A percentile compares a stretch with the other conserved stretches of the same genome.
Conservation (phyloP, 2,329 filamentous ascomycete genomes). For the Aspergillus sp. region DNA sequence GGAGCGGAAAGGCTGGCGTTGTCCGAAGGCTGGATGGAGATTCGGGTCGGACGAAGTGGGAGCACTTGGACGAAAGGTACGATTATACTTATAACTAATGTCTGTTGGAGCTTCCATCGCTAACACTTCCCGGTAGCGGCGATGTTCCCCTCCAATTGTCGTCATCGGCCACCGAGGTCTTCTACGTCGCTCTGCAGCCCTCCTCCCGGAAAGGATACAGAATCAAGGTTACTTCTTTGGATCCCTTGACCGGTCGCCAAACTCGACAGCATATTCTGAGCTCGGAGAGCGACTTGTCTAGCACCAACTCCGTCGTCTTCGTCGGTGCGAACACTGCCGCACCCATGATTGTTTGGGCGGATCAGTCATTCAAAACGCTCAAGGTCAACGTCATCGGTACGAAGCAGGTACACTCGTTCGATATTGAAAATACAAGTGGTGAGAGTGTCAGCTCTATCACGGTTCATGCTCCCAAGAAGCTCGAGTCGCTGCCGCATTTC, state of each 20-base stretch:
- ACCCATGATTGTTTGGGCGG: conserved; percentile 49
- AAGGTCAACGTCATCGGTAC: conserved; percentile 50
- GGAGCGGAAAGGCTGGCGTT: conserved; percentile 56
- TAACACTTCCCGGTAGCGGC: conserved; percentile 49
- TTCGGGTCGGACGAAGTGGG: conserved; percentile 76
- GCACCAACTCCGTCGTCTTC: conserved; percentile 43
- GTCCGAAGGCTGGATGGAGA: conserved; percentile 73
- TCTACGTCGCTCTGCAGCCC: conserved; percentile 73
- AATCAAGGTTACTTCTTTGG: conserved; percentile 73
- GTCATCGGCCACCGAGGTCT: conserved; percentile 68
- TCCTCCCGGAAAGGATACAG: conserved; percentile 68
- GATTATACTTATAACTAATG: conserved; percentile 1
- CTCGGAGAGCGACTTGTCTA: conserved; percentile 70
- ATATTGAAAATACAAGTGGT: conserved; percentile 43
- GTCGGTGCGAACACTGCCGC: conserved; percentile 44
- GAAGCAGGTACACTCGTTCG: conserved; percentile 42
- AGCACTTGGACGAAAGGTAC: conserved; percentile 65
- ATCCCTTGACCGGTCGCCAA: conserved; percentile 71
- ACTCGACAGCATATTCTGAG: conserved; percentile 70
- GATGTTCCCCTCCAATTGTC: conserved; percentile 75
- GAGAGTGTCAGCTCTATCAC: conserved; percentile 57
- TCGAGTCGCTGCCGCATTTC: conserved; percentile 77
- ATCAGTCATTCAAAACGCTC: conserved; percentile 46
- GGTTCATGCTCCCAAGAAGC: conserved; percentile 72
- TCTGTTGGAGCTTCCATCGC: background rate